Base-by-base conservation (phyloP, 345 rosid genomes). In the Psidium guajava region DNA sequence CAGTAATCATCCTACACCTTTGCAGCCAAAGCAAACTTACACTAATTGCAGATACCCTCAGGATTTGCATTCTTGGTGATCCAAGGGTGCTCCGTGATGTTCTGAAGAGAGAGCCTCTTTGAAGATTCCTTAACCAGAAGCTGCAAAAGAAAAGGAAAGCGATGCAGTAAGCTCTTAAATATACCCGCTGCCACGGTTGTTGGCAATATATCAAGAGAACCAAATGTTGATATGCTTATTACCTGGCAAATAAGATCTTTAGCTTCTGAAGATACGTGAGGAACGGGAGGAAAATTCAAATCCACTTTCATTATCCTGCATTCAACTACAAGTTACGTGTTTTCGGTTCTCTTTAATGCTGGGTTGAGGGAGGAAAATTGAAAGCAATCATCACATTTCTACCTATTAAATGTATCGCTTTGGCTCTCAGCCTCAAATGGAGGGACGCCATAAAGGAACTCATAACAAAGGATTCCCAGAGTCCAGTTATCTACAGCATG, bases 401-500 rank as follows among this genome's bases (percentile, higher is more conserved):
- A 95, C 99, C 99, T 93, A 84, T 83, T 93, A 93, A 98, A 94
- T 4, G 98, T 98, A 86, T 93, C 99, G 0, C 77, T 89, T 87
- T 96, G 98, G 90, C 91, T 92, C 90, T 96, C 95, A 4, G 99
- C 95, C 87, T 98, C 99, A 81, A 98, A 96, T 5, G 99, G 99
- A 87, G 99, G 97, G 74, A 89, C 86, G 11, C 99, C 99, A 6
- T 94, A 98, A 61, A 98, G 95, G 90, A 98, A 98, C 91, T 96
- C 99, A 55, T 94, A 98, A 83, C 99, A 98, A 44, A 98, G 93
- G 21, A 96, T 86, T 21, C 99, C 98, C 88, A 96, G 87, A 64
- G 99, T 96, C 99, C 99, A 96, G 89, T 98, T 98, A 91, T 98
- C 99, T 80, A 98, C 98, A 11, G 98, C 96, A 82, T 93, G 90